phyloP scores from a whole-genome alignment of 805 yeast species.

The Candida namnaoensis region DNA sequence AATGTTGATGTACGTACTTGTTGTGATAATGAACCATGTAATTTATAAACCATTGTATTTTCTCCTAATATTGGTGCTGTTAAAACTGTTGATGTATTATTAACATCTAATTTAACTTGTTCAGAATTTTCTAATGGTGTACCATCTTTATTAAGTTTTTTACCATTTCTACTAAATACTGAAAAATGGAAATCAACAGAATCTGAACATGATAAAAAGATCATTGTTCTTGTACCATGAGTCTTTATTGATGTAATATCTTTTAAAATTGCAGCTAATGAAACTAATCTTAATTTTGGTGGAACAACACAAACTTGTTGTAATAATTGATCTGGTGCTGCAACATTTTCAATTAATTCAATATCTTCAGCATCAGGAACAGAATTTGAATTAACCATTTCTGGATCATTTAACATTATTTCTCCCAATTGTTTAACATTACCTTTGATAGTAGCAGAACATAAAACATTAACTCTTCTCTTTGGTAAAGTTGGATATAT shows the following conservation, averaged over 20 bases:
- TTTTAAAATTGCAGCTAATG: slow-evolving; percentile 61
- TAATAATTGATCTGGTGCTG: slow-evolving; percentile 85
- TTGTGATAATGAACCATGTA: slow-evolving; percentile 90
- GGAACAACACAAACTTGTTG: slow-evolving; percentile 85
- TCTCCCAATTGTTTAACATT: slow-evolving; percentile 78
- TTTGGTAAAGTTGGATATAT: slow-evolving; percentile 54
- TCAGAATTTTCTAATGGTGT: slow-evolving; percentile 21
- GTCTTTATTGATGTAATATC: slow-evolving; percentile 28
- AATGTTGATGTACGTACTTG: slow-evolving; percentile 70
- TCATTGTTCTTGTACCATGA: slow-evolving; percentile 50
- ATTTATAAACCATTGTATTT: slow-evolving; percentile 46
- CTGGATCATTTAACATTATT: slow-evolving; percentile 64
- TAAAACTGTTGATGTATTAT: slow-evolving; percentile 26
- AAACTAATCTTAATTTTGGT: slow-evolving; percentile 81
- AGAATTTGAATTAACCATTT: slow-evolving; percentile 39
- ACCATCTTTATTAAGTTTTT: slow-evolving; percentile 23
- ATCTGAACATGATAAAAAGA: slow-evolving; percentile 90
- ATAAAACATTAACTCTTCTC: slow-evolving; percentile 67
- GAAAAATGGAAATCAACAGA: slow-evolving; percentile 92
- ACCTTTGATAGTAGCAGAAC: slow-evolving; percentile 90
- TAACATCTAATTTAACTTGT: slow-evolving; percentile 17
- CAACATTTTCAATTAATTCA: slow-evolving; percentile 19
- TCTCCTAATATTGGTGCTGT: slow-evolving; percentile 45
- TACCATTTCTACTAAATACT: slow-evolving; percentile 58
- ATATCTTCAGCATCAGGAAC: slow-evolving; percentile 21